Conservation (phyloP, 2,329 filamentous ascomycete genomes). For the Monosporascus sp. region DNA sequence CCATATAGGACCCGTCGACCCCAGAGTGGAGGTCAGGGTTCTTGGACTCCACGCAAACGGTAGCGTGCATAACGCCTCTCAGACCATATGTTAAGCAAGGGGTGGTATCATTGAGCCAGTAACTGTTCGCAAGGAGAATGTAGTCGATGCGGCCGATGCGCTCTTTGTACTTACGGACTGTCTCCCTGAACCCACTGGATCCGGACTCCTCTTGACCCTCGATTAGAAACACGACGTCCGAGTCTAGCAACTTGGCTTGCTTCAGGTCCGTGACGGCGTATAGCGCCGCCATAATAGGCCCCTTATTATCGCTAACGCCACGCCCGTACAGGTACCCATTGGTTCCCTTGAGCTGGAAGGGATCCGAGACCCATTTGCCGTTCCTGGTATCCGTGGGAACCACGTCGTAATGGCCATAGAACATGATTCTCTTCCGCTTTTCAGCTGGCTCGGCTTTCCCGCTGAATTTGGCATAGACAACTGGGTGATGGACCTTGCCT, state of each 20-base stretch:
- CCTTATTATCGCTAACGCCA: slow-evolving; percentile 97
- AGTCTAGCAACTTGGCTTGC: slow-evolving; percentile 74
- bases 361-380: slow-evolving; percentile 79
- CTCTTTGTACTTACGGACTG: slow-evolving; percentile 72
- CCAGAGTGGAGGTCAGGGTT: slow-evolving; percentile 90
- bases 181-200: slow-evolving; percentile 82
- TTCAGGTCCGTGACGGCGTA: slow-evolving; percentile 89
- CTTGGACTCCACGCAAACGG: slow-evolving; percentile 77
- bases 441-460: slow-evolving; percentile 63
- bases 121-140: slow-evolving; percentile 93
- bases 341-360: slow-evolving; percentile 81
- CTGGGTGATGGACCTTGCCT: slow-evolving; percentile 69
- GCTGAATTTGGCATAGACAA: slow-evolving; percentile 86
- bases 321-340: slow-evolving; percentile 93
- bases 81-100: slow-evolving; percentile 94
- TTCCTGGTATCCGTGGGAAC: slow-evolving; percentile 81
- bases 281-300: slow-evolving; percentile 86
- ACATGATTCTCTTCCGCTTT: slow-evolving; percentile 78
- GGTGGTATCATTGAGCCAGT: slow-evolving; percentile 95
- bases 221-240: slow-evolving; percentile 89
- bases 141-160: slow-evolving; percentile 89
- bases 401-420: slow-evolving; percentile 98
- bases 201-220: slow-evolving; percentile 97
- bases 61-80: slow-evolving; percentile 89
- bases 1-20: slow-evolving; percentile 87